A percentile compares a stretch with the other conserved stretches of the same genome.
These are phyloP conservation scores for Calophaca sinica DNA, from an alignment of 306 rosid species.

Conservation along the genomic window DNA sequence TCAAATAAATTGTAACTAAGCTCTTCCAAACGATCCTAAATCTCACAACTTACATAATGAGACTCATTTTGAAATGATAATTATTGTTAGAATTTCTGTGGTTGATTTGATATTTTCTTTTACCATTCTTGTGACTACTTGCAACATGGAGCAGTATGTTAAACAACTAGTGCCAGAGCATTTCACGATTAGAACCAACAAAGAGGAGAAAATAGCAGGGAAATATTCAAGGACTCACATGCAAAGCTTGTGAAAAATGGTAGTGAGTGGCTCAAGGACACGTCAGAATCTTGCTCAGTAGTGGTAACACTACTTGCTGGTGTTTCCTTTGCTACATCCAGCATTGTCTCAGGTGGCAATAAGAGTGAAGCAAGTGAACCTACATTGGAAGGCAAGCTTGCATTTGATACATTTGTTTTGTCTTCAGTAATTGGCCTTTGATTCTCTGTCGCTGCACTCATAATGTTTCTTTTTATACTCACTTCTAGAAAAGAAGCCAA, in stretches of 20 bases:
- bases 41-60: no score
- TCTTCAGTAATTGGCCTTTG: conserved; percentile 57
- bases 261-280: conserved; percentile 43
- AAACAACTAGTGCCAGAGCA: conserved; percentile 34
- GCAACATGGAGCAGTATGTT: conserved; percentile 26
- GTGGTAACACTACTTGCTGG: conserved; percentile 51
- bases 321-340: conserved; percentile 50
- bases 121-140: background rate
- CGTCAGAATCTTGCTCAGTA: conserved; percentile 53
- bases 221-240: conserved; percentile 27
- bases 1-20: no score
- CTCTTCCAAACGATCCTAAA: no score
- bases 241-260: background rate
- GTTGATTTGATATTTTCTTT: background rate
- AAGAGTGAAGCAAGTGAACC: conserved; percentile 38
- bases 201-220: background rate
- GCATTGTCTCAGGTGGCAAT: conserved; percentile 53
- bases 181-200: conserved; percentile 33
- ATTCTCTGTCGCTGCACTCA: conserved; percentile 58
- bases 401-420: conserved; percentile 50
- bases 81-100: background rate
- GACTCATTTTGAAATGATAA: no score
- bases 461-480: conserved; percentile 63
- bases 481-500: conserved; percentile 54
- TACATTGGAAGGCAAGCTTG: conserved; percentile 32